Conservation (phyloP, 1,284 basidiomycete species). For the Lentinula novae-zelandiae region DNA sequence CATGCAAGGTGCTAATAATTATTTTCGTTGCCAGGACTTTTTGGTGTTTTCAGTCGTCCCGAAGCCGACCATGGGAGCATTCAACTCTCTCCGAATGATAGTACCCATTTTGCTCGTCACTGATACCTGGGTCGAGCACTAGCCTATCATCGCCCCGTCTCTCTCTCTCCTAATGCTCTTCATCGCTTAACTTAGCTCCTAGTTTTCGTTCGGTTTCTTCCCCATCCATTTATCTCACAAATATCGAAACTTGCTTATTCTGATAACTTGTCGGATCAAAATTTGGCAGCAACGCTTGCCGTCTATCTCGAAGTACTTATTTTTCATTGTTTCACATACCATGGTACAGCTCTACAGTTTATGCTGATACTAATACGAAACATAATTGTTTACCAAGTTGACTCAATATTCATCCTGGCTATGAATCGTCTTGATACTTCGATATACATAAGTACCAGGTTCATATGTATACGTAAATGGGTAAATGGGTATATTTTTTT, state of each 20-base stretch:
- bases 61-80: not conserved
- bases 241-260: not conserved
- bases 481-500: too few species aligned
- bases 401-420: not conserved
- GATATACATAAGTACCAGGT: too few species aligned
- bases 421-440: too few species aligned
- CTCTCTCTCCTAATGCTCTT: not conserved
- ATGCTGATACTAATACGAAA: not conserved
- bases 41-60: not conserved
- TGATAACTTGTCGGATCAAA: too few species aligned
- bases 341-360: slow-evolving; percentile 4
- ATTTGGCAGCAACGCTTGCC: not conserved
- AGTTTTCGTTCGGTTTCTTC: not conserved
- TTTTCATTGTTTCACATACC: not conserved
- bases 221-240: not conserved
- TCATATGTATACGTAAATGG: too few species aligned
- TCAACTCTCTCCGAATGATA: not conserved
- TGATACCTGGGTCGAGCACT: slow-evolving; percentile 11
- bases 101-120: slow-evolving; percentile 10
- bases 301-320: not conserved
- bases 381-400: not conserved
- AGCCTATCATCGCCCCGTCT: not conserved
- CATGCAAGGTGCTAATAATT: not conserved
- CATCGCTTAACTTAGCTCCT: not conserved
- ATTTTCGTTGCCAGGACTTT: slow-evolving; percentile 1